Base-by-base conservation (phyloP, 176 grass and related monocot species). In the Olyra latifolia region DNA sequence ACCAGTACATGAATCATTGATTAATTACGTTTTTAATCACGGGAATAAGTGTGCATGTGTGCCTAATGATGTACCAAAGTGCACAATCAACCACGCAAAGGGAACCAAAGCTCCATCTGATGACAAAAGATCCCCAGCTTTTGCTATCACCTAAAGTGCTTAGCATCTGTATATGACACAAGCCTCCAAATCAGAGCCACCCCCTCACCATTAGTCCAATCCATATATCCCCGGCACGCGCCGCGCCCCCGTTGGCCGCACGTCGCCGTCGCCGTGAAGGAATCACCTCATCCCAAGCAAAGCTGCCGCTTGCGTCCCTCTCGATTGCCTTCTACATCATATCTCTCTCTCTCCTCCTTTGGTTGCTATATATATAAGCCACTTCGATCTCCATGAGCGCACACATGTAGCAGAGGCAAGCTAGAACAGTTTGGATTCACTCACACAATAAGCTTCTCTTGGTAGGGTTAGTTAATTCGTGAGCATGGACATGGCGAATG, bases 211-310 rank as follows among this genome's bases (percentile, higher is more conserved):
- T 30, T 44, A 8, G 29, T 6, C 25, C 12, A 7, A 17, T 58
- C 38, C 28, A 14, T 28, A 71, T 85, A 77, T 78, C 58, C 77
- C 77, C 32, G 66, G 48, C 66, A 88, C 23, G 16, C 38, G 86
- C 35, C 19, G 42, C 4, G 6, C 16, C 2, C 4, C 11, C 40
- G 64, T 77, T 82, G 71, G 72, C 27, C 27, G 2, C 82, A 69
- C 53, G 55, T 85, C 76, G 66, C 16, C 83, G 7, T 76, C 29
- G 10, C 10, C 4, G 45, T 1, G 13, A 76, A 69, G 77, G 87
- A 95, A 89, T 89, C 73, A 73, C 57, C 66, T 54, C 63, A 6
- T 27, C 45, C 69, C 72, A 88, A 77, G 81, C 70, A 87, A 91
- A 86, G 65, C 74, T 70, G 56, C 32, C 54, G 44, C 27, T 38